Base-by-base conservation (phyloP, 495 filamentous ascomycete genomes). In the Penicillium pulvis region DNA sequence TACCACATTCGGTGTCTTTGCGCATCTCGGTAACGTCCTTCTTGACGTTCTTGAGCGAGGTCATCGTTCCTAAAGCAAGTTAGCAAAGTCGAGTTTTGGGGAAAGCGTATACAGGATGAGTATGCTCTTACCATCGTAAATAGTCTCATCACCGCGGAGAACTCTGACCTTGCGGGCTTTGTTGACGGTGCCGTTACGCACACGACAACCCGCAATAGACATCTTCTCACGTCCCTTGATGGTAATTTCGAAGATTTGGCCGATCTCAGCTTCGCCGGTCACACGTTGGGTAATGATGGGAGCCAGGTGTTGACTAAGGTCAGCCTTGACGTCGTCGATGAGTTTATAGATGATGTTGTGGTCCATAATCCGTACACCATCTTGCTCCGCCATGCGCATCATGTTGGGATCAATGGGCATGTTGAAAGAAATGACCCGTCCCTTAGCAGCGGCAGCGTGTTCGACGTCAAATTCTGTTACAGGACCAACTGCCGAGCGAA, bases 271-370 rank as follows among this genome's bases (percentile, higher is more conserved):
- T 74, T 98, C 95, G 51, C 92, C 95, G 0, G 88, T 75, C 10
- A 97, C 90, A 51, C 81, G 84, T 48, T 79, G 76, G 19, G 80
- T 86, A 31, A 94, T 73, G 0, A 72, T 67, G 23, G 88, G 88
- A 8, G 88, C 60, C 17, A 99, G 80, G 45, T 84, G 75, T 57
- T 87, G 84, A 56, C 82, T 86, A 55, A 99, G 65, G 39, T 75
- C 80, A 0, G 71, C 83, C 68, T 85, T 88, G 48, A 97, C 87
- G 53, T 91, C 89, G 65, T 98, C 93, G 10, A 90, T 84, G 10
- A 98, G 79, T 55, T 88, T 86, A 70, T 99, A 98, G 62, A 99
- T 99, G 63, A 99, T 85, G 60, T 88, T 97, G 67, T 93, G 87
- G 51, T 96, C 86, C 61, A 97, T 65, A 23, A 99, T 88, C 43